Evolutionary conservation across 768 basidiomycete genomes (phyloP).

Genomic region (Ramaria sp.): DNA sequence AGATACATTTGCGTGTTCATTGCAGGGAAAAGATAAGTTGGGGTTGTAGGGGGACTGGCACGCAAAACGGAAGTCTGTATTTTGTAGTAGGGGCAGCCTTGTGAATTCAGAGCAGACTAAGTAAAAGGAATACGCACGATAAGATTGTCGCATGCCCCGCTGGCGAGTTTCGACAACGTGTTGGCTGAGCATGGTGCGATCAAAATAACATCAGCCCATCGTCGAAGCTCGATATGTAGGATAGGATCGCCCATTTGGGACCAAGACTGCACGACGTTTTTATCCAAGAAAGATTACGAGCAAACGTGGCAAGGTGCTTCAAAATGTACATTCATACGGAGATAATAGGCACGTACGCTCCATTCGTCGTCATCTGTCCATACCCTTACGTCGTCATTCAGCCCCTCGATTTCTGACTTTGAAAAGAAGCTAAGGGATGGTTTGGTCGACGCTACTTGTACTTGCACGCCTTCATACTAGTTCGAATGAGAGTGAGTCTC

Average conservation of each 20-base stretch:
- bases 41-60: conserved; percentile 73
- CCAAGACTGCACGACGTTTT: conserved; percentile 35
- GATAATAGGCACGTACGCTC: conserved; percentile 44
- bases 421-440: conserved; percentile 62
- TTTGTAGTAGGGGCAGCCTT: not conserved
- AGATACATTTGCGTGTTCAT: conserved; percentile 99
- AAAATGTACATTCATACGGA: not conserved
- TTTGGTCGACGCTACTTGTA: conserved; percentile 80
- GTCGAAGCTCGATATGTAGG: conserved; percentile 86
- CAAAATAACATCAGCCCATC: conserved; percentile 94
- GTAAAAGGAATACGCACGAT: conserved; percentile 35
- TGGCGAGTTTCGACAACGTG: conserved; percentile 85
- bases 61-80: conserved; percentile 68
- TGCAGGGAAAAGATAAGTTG: conserved; percentile 87
- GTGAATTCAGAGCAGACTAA: not conserved
- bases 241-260: conserved; percentile 84
- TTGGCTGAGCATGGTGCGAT: conserved; percentile 97
- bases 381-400: conserved; percentile 43
- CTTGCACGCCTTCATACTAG: conserved; percentile 63
- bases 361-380: conserved; percentile 95
- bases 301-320: not conserved
- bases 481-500: no score
- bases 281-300: not conserved
- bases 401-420: conserved; percentile 39
- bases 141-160: conserved; percentile 85